A percentile compares a stretch with the other conserved stretches of the same genome.
These are phyloP conservation scores for Termitomyces sp. DNA, from an alignment of 768 basidiomycete species.

Conservation along the genomic window DNA sequence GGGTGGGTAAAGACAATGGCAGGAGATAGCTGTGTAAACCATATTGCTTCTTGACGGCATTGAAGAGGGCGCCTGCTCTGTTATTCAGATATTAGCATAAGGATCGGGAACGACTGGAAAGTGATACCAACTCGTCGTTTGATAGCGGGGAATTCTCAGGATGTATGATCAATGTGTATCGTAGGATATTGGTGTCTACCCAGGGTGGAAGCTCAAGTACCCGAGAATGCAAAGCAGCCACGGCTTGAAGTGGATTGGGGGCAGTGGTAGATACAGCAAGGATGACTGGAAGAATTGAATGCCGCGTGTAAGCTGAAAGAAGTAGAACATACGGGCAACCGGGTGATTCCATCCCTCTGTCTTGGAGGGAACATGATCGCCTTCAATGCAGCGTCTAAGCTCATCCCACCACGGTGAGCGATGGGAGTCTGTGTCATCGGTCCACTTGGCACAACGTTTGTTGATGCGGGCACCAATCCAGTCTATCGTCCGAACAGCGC, in stretches of 20 bases:
- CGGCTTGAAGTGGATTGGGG: conserved; percentile 76
- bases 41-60: conserved; percentile 85
- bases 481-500: conserved; percentile 78
- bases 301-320: conserved; percentile 11
- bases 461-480: conserved; percentile 79
- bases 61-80: conserved; percentile 76
- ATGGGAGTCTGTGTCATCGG: conserved; percentile 40
- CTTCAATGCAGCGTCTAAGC: conserved; percentile 70
- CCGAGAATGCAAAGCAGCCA: conserved; percentile 71
- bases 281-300: conserved; percentile 51
- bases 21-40: conserved; percentile 77
- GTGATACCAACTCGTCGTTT: conserved; percentile 67
- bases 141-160: conserved; percentile 65
- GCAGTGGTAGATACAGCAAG: conserved; percentile 80
- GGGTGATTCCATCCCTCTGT: conserved; percentile 88
- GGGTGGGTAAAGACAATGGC: conserved; percentile 54
- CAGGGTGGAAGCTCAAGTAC: conserved; percentile 69
- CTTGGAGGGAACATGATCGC: conserved; percentile 69
- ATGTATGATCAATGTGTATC: conserved; percentile 78
- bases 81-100: background rate
- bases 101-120: conserved; percentile 3
- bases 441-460: conserved; percentile 64
- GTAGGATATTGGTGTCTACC: conserved; percentile 72
- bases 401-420: conserved; percentile 90
- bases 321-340: conserved; percentile 60